Conservation (phyloP, 441 rosid species). For the Melastoma candidum region DNA sequence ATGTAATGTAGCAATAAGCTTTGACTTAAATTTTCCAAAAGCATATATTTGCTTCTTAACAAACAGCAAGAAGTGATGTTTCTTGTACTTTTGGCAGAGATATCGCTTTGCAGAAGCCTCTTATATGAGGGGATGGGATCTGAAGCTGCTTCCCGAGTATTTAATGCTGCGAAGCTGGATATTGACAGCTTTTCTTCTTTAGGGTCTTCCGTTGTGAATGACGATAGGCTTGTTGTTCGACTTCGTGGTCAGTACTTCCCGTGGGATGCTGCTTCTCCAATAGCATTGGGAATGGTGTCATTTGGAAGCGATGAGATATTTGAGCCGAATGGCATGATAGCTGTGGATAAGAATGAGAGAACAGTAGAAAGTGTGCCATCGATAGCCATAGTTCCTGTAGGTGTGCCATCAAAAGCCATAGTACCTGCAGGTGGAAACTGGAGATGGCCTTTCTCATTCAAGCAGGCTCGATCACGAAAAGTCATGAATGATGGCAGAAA, state of each 20-base stretch:
- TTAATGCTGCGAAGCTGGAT: conserved; percentile 47
- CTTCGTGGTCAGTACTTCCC: conserved; percentile 45
- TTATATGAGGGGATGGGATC: conserved; percentile 45
- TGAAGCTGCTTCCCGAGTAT: conserved; percentile 55
- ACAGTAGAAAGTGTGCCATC: conserved; percentile 32
- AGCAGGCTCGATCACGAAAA: conserved; percentile 38
- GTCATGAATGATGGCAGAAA: conserved; percentile 21
- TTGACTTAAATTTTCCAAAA: too few species aligned
- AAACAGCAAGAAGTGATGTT: conserved; percentile 13
- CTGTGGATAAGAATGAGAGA: conserved; percentile 39
- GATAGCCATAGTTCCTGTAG: conserved; percentile 22
- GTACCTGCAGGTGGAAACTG: conserved; percentile 49
- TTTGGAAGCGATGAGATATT: conserved; percentile 37
- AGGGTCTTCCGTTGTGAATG: conserved; percentile 39
- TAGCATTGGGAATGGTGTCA: conserved; percentile 41
- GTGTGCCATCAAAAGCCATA: conserved; percentile 29
- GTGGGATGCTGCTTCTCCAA: conserved; percentile 55
- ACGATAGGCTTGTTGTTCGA: conserved; percentile 50
- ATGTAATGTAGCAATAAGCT: too few species aligned
- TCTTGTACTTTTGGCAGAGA: conserved; percentile 41
- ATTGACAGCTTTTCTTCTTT: conserved; percentile 31
- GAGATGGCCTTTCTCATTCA: conserved; percentile 84
- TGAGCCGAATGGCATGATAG: conserved; percentile 55
- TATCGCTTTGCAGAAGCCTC: conserved; percentile 58
- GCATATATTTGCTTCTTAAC: neutral